Conservation (phyloP, 2,329 filamentous ascomycete species). For the Microthyrium microscopicum region DNA sequence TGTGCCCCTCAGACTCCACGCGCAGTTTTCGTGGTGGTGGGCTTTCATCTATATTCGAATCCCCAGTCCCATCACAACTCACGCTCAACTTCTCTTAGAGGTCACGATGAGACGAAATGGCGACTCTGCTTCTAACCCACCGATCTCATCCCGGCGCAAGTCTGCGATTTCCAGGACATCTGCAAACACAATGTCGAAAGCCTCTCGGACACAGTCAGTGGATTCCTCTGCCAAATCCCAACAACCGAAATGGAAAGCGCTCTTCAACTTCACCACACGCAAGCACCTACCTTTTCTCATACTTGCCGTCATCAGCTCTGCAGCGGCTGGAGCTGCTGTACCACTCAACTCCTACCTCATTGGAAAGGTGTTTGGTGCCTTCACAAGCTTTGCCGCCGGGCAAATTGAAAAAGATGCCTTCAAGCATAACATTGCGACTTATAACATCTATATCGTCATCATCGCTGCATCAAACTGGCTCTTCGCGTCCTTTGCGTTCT, state of each 20-base stretch:
- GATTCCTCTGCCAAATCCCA: constrained; percentile 2
- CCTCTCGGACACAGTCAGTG: neutral
- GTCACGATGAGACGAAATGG: too few species aligned
- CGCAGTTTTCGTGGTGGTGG: too few species aligned
- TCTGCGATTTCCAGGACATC: too few species aligned
- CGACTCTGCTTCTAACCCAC: too few species aligned
- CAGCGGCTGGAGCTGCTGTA: constrained; percentile 43
- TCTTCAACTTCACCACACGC: constrained; percentile 59
- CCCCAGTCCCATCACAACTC: too few species aligned
- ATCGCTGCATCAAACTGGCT: constrained; percentile 53
- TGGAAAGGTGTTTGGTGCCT: constrained; percentile 56
- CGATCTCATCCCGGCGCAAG: too few species aligned
- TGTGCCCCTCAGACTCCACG: too few species aligned
- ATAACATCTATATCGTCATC: constrained; percentile 34
- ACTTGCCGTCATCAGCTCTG: constrained; percentile 38
- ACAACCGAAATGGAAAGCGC: constrained; percentile 29
- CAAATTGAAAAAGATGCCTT: constrained; percentile 33
- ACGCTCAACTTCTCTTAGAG: too few species aligned
- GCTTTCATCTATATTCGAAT: too few species aligned
- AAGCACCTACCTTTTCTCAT: constrained; percentile 39
- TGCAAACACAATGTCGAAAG: neutral
- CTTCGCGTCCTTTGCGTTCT: constrained; percentile 48
- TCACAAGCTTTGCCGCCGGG: constrained; percentile 48
- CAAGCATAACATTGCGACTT: constrained; percentile 21
- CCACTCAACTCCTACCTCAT: constrained; percentile 54